Evolutionary conservation across 1,284 basidiomycete species (phyloP).

Genomic region (Melampsora larici-populina): DNA sequence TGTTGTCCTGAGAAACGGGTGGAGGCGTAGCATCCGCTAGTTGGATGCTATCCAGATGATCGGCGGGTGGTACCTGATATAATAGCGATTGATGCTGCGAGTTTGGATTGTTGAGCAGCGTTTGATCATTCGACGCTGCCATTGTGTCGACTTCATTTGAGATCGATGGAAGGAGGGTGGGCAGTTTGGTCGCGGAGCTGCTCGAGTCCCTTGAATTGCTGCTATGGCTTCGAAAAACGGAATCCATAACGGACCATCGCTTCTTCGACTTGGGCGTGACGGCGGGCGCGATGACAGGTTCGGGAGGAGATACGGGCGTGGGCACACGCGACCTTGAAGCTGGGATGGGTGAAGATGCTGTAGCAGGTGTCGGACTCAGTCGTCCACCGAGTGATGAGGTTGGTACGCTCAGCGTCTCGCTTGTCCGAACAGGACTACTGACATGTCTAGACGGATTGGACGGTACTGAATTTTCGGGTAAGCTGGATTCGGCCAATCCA

Average conservation of each 20-base stretch:
- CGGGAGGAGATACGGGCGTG: no score
- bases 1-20: not conserved
- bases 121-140: no score
- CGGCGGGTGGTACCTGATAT: not conserved
- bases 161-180: not conserved
- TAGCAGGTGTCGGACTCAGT: no score
- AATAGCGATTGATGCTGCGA: not conserved
- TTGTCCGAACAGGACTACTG: no score
- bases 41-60: not conserved
- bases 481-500: no score
- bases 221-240: conserved; percentile 35
- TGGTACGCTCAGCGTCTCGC: no score
- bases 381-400: no score
- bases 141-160: not conserved
- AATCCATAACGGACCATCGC: conserved; percentile 42
- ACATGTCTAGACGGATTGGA: no score
- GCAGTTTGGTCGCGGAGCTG: not conserved
- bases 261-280: conserved; percentile 13
- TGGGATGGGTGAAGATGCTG: no score
- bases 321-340: no score
- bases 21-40: not conserved
- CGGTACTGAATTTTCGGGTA: no score
- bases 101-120: not conserved
- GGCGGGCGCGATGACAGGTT: no score
- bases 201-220: conserved; percentile 3